Evolutionary conservation across 106 monocot species (phyloP).

Genomic region (Dendrobium huoshanense): DNA sequence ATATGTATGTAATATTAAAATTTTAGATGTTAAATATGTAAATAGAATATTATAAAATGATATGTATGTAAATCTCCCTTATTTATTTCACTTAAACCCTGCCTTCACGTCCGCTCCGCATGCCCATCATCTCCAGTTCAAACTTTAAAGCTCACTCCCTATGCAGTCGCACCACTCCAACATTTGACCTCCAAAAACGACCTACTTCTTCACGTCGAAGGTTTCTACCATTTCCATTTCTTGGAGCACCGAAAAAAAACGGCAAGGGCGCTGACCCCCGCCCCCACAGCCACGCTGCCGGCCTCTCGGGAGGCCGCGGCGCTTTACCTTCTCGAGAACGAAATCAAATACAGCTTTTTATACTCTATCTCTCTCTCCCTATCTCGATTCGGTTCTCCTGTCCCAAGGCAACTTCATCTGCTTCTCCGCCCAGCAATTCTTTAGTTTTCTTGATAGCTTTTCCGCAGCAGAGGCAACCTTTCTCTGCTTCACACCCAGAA

Average conservation of each 20-base stretch:
- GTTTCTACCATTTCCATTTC: neutral
- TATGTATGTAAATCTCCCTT: neutral
- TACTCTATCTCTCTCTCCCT: neutral
- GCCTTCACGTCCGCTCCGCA: constrained; percentile 3
- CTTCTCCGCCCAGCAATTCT: neutral
- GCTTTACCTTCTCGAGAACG: neutral
- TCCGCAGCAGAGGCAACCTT: neutral
- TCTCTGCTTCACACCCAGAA: neutral
- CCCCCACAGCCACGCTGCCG: neutral
- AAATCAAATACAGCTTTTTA: neutral
- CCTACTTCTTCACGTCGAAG: neutral
- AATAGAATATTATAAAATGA: too few species aligned
- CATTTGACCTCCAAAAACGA: neutral
- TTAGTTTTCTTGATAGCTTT: neutral
- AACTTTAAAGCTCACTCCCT: neutral
- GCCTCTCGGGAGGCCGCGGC: neutral
- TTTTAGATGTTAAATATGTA: too few species aligned
- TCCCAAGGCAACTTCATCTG: neutral
- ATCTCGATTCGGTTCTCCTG: neutral
- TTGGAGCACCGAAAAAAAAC: neutral
- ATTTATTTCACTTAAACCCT: neutral
- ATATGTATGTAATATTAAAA: too few species aligned
- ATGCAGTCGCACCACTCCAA: neutral
- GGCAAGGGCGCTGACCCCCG: neutral
- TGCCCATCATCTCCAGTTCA: neutral